Base-by-base conservation (phyloP, 495 filamentous ascomycete species). In the Lepidopterella palustris region DNA sequence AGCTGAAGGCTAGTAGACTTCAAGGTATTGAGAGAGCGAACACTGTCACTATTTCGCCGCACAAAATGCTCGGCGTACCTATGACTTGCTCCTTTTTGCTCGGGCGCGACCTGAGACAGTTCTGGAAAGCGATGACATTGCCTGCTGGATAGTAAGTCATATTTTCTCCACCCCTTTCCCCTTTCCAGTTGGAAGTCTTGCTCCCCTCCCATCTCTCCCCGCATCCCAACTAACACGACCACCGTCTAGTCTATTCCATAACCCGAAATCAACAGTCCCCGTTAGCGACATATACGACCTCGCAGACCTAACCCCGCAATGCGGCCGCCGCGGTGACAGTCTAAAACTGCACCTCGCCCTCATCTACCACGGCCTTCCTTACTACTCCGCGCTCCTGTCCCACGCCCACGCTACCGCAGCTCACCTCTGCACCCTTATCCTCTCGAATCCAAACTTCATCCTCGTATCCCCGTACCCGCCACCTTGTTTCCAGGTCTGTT, bases 11-110 rank as follows among this genome's bases (percentile, higher is more conserved):
- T 86, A 88, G 72, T 73, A 95, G 35, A 68, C 76, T 76, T 20
- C 20, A 42, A 15, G 92, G 92, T 24, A 74, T 80, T 13, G 79
- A 91, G 47, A 78, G 82, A 15, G 93, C 90, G 8, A 78, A 96
- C 74, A 88, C 83, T 32, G 77, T 97, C 27, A 86, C 89, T 8
- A 80, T 96, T 40, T 96, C 95, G 71, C 92, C 93, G 60, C 92
- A 98, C 73, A 97, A 97, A 73, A 98, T 97, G 93, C 80, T 98
- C 64, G 89, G 88, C 40, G 88, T 88, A 8, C 92, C 92, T 0
- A 72, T 93, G 32, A 95, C 92, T 2, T 98, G 92, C 73, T 91
- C 87, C 5, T 95, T 95, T 76, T 80, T 98, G 8, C 79, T 98
- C 10, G 87, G 83, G 0, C 73, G 77, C 6, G 92, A 97, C 70